Base-by-base conservation (phyloP, 768 basidiomycete species). In the Tulasnella sp. region DNA sequence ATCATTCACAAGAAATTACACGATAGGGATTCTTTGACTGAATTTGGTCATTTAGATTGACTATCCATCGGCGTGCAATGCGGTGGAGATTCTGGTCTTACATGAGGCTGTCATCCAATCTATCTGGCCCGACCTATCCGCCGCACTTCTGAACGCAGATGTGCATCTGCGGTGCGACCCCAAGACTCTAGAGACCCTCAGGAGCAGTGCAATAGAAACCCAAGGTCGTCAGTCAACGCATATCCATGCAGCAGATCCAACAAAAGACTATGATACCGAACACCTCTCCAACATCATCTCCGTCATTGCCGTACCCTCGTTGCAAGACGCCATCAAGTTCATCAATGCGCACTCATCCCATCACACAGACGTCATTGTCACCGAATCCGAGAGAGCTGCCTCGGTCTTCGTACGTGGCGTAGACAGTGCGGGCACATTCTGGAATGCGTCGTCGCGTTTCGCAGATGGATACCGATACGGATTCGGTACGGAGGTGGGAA, bases 401-500 rank as follows among this genome's bases (percentile, higher is more conserved):
- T 77, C 82, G 29, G 74, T 74, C 29, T 99, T 97, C 74, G 88
- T 85, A 69, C 78, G 86, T 17, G 89, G 89, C 5, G 84, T 97
- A 23, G 94, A 95, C 70, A 88, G 87, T 0, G 88, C 95, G 0
- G 90, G 93, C 29, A 90, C 90, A 3, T 99, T 86, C 67, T 80
- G 95, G 61, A 98, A 99, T 67, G 94, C 94, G 5, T 91, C 87
- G 67, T 97, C 96, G 9, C 80, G 96, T 38, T 98, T 99, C 69
- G 86, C 94, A 0, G 96, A 99, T 70, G 95, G 96, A 11, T 96
- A 94, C 73, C 74, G 95, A 62, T 98, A 92, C 69, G 96, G 96
- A 0, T 93, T 96, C 65, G 96, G 96, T 2, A 94, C 96, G 3
- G 96, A 98, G 72, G 95, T 99, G 0, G 96, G 96, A 8, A 96